Base-by-base conservation (phyloP, 1,284 basidiomycete species). In the Exobasidium rhododendri region DNA sequence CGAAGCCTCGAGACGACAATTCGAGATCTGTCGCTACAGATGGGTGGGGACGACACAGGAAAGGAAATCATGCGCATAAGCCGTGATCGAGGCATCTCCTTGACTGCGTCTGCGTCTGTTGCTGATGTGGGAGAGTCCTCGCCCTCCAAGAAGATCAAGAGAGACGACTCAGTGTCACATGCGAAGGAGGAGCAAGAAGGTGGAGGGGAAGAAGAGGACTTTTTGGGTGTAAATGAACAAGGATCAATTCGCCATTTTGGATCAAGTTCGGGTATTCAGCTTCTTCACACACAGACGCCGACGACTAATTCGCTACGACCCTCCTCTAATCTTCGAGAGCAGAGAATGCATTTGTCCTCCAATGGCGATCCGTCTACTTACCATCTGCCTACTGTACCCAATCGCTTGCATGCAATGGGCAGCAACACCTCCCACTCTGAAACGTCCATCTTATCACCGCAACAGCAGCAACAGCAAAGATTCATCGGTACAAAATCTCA, bases 201-300 rank as follows among this genome's bases (percentile, higher is more conserved):
- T 11, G 64, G 66, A n/a, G 52, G 35, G 24, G 53, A 57, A 22
- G 58, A 64, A n/a, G 58, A 56, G 29, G 60, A 66, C 32, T 63
- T 67, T 47, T 35, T 67, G 11, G 64, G 63, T 6, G 55, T 66
- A 17, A 67, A 66, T 43, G 64, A 65, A 26, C 59, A 64, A 30
- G 73, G 73, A 14, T 68, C 73, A 43, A 62, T 71, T 4, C 65
- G 67, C n/a, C 71, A 74, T 45, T 68, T 71, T n/a, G 73, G 73
- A 2, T 70, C 70, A 1, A 71, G 69, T 50, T 71, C 69, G 6
- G 74, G 72, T 5, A 75, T 74, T 31, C 68, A 70, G 14, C 68
- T 74, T 22, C 55, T 75, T 11, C 66, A 50, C 62, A 66, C 40
- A 61, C 64, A 26, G 63, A 66, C 17, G 65, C 45, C 31, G 13